Base-by-base conservation (phyloP, 352 stramenopile genomes). In the Pythium chondricola region DNA sequence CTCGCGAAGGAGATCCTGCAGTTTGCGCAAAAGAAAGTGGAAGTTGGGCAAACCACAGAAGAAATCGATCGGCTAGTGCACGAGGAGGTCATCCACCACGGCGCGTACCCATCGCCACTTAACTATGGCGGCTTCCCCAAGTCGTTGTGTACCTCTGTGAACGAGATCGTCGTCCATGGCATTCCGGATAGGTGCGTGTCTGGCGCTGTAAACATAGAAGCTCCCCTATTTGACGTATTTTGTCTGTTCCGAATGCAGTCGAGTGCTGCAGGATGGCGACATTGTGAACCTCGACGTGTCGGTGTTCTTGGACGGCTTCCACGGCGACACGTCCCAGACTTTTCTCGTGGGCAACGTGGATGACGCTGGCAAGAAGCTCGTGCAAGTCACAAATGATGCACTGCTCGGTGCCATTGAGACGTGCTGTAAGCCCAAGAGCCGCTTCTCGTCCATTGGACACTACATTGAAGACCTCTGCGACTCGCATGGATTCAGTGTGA, bases 321-420 rank as follows among this genome's bases (percentile, higher is more conserved):
- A 99, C 68, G 97, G 96, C 22, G 97, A 99, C 67, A 99, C 98
- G 43, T 99, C 95, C 61, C 88, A 93, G 40, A 98, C 95, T 0
- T 94, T 98, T 42, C 63, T 97, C 18, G 95, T 99, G 7, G 96
- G 96, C 7, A 65, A 96, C 50, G 85, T 96, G 5, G 92, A 98
- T 43, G 75, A 92, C 11, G 70, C 56, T 17, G 85, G 79, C 22
- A 77, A 83, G 51, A 74, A 84, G 38, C 72, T 99, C n/a, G 67
- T 98, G 7, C 69, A 97, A 49, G 65, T 85, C 20, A 95, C 85
- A n/a, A 90, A 96, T 43, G 33, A 75, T 7, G 76, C 82, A 27
- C 65, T 97, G 54, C 47, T 95, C 35, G 74, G 74, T 30, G 72
- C 95, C 13, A 98, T 97, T 53, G 48, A 91, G 29, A 30, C 64